Percentiles rank a stretch among this genome's conserved stretches.
phyloP scores from a whole-genome alignment of 495 filamentous ascomycete genomes.

The Tuber indicum region DNA sequence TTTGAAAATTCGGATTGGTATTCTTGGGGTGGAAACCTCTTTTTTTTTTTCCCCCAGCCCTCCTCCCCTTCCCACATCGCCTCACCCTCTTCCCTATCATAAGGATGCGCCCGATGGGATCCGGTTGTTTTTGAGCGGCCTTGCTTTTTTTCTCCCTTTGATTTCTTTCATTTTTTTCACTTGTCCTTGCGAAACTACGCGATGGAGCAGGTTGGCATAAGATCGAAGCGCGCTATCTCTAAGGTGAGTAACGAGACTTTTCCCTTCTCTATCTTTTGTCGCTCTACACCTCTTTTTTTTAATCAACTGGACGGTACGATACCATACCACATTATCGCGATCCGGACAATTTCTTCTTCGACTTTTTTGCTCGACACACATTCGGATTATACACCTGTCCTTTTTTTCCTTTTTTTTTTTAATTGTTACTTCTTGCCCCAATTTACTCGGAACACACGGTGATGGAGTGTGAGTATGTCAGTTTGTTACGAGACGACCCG shows the following conservation, averaged over 20 bases:
- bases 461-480: neutral
- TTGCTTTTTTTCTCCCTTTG: neutral
- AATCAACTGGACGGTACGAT: neutral
- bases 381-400: neutral
- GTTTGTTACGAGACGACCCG: neutral
- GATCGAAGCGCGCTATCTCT: neutral
- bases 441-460: neutral
- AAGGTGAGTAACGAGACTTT: conserved; percentile 1
- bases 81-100: neutral
- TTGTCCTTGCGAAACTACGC: neutral
- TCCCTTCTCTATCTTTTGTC: neutral
- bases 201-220: neutral
- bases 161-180: neutral
- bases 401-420: neutral
- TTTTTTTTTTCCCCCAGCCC: too few relatives aligned
- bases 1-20: conserved; percentile 1
- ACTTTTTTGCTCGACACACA: neutral
- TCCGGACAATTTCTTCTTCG: neutral
- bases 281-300: neutral
- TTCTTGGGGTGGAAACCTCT: neutral
- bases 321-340: neutral
- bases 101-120: neutral
- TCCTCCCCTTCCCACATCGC: neutral
- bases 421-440: neutral
- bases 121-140: neutral